Percentiles rank a stretch among this genome's conserved stretches.
Conservation (phyloP, 1,284 basidiomycete genomes). For the Marasmius tenuissimus region DNA sequence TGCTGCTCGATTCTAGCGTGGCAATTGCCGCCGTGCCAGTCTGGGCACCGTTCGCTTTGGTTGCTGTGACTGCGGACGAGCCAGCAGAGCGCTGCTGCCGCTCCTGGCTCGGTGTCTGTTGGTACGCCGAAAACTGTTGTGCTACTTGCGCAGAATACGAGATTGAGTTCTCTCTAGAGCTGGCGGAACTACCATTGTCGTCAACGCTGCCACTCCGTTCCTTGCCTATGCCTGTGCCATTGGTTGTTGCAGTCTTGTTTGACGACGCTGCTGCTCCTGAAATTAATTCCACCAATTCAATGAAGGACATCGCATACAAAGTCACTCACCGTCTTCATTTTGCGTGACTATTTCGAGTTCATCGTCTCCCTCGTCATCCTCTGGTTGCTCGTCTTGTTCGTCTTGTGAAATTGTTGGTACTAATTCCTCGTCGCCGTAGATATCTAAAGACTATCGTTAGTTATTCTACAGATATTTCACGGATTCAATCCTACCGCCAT, state of each 20-base stretch:
- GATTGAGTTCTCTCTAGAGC: slow-evolving; percentile 26
- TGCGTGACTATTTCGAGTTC: slow-evolving; percentile 17
- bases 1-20: slow-evolving; percentile 20
- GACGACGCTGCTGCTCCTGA: neutral
- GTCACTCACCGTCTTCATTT: slow-evolving; percentile 20
- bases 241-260: neutral
- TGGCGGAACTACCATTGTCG: slow-evolving; percentile 16
- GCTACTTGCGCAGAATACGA: slow-evolving; percentile 74
- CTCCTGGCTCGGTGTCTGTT: slow-evolving; percentile 68
- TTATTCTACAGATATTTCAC: neutral
- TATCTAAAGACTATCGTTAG: slow-evolving; percentile 24
- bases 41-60: slow-evolving; percentile 3
- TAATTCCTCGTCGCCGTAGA: slow-evolving; percentile 40
- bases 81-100: slow-evolving; percentile 44
- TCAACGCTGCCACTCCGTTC: neutral
- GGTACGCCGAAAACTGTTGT: slow-evolving; percentile 66
- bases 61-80: slow-evolving; percentile 8
- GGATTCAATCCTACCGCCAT: neutral
- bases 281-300: neutral
- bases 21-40: slow-evolving; percentile 12
- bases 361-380: slow-evolving; percentile 16
- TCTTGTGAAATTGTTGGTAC: slow-evolving; percentile 29
- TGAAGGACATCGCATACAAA: slow-evolving; percentile 14
- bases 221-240: neutral
- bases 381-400: slow-evolving; percentile 20